Conservation (phyloP, 192 early-diverging fungal genomes). For the Neocallimastix lanati region DNA sequence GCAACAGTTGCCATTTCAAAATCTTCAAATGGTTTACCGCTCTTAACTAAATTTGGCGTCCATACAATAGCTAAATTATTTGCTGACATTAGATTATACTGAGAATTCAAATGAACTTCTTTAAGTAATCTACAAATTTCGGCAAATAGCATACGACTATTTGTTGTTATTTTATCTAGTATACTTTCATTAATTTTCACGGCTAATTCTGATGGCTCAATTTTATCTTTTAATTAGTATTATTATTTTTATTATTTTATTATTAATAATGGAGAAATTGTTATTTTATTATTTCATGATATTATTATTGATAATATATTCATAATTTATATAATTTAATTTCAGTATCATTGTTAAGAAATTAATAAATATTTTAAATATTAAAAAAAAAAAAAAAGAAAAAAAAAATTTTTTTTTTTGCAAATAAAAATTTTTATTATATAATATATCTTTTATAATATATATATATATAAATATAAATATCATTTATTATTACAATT, state of each 20-base stretch:
- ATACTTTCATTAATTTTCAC: constrained; percentile 15
- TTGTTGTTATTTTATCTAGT: constrained; percentile 22
- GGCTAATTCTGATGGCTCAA: constrained; percentile 11
- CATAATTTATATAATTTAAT: no score
- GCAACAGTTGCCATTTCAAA: constrained; percentile 21
- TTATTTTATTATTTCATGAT: no score
- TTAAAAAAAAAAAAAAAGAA: no score
- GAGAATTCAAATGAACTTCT: constrained; percentile 12
- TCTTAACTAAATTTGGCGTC: constrained; percentile 62
- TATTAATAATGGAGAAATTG: background rate
- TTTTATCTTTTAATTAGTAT: constrained; percentile 1
- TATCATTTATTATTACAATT: background rate
- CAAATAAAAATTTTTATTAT: no score
- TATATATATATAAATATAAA: no score
- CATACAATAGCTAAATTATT: constrained; percentile 67
- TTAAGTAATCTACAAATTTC: background rate
- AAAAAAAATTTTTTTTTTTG: no score
- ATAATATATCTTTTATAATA: no score
- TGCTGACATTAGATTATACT: constrained; percentile 66
- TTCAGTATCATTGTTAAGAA: no score
- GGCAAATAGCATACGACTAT: constrained; percentile 13
- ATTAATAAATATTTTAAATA: no score
- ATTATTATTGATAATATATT: no score
- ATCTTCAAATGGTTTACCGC: constrained; percentile 20
- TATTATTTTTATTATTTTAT: background rate